Conservation (phyloP, 306 rosid genomes). For the Cajanus cajan region DNA sequence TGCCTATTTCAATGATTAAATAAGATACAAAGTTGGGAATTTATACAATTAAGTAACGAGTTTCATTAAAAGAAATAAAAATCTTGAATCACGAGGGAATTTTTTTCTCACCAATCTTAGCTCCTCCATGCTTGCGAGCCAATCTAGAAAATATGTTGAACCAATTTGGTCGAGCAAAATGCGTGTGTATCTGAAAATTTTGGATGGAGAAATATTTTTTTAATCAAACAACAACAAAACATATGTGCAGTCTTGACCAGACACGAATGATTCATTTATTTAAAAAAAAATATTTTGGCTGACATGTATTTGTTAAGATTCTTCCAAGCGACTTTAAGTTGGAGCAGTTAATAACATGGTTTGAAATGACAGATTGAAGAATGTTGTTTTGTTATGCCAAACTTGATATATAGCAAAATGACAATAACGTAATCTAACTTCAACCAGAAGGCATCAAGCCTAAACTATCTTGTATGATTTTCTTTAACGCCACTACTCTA, state of each 20-base stretch:
- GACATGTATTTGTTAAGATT: not conserved
- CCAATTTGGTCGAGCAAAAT: constrained; percentile 83
- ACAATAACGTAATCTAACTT: not conserved
- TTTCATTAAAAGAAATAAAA: not conserved
- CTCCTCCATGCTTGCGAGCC: constrained; percentile 65
- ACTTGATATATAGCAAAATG: not conserved
- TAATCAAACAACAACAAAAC: not conserved
- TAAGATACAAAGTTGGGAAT: not conserved
- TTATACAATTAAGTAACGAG: not conserved
- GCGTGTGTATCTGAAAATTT: constrained; percentile 65
- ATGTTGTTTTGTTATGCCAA: not conserved
- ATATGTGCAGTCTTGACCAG: not conserved
- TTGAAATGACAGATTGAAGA: not conserved
- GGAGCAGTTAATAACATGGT: not conserved
- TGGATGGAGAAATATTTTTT: not conserved
- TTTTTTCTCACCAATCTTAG: constrained; percentile 67
- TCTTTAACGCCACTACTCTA: not conserved
- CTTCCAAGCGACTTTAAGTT: not conserved
- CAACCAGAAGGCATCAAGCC: not conserved
- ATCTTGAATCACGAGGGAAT: not conserved
- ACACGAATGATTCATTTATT: not conserved
- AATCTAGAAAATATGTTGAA: constrained; percentile 67
- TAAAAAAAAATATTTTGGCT: not conserved
- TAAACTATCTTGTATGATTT: not conserved
- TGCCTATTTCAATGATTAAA: not conserved